These are phyloP conservation scores for Arabis alpina DNA, from an alignment of 345 rosid genomes.

Conservation along the genomic window DNA sequence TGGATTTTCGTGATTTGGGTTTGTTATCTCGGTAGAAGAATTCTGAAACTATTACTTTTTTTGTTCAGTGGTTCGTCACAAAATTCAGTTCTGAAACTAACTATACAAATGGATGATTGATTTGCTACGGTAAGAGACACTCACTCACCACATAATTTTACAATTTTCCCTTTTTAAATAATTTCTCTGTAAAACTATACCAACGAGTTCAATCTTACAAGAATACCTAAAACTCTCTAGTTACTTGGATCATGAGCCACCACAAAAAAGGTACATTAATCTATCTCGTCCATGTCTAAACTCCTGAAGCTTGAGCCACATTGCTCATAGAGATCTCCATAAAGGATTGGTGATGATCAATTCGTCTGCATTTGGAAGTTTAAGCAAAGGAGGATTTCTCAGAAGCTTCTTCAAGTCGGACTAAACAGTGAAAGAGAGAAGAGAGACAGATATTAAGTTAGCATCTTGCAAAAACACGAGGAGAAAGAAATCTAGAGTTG, in stretches of 20 bases:
- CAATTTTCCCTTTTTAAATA: not conserved
- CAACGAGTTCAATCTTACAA: slow-evolving; percentile 9
- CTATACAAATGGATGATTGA: not conserved
- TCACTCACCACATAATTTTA: not conserved
- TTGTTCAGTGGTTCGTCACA: no score
- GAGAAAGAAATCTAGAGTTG: not conserved
- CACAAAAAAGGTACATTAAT: slow-evolving; percentile 13
- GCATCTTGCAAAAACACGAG: not conserved
- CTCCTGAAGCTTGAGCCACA: slow-evolving; percentile 19
- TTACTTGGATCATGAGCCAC: not conserved
- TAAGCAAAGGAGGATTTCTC: slow-evolving; percentile 83
- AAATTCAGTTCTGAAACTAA: not conserved
- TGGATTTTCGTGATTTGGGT: not conserved
- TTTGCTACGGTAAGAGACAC: not conserved
- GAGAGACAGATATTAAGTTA: not conserved
- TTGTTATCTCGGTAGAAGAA: not conserved
- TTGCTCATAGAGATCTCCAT: slow-evolving; percentile 27
- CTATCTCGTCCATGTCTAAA: slow-evolving; percentile 2
- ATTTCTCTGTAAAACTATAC: not conserved
- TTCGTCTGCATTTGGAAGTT: slow-evolving; percentile 60
- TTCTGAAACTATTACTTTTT: no score
- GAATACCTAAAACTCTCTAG: not conserved
- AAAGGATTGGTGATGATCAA: slow-evolving; percentile 62
- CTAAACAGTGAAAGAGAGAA: slow-evolving; percentile 42
- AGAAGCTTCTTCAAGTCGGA: slow-evolving; percentile 85